Conservation (phyloP, 768 basidiomycete genomes). For the Pisolithus microcarpus region DNA sequence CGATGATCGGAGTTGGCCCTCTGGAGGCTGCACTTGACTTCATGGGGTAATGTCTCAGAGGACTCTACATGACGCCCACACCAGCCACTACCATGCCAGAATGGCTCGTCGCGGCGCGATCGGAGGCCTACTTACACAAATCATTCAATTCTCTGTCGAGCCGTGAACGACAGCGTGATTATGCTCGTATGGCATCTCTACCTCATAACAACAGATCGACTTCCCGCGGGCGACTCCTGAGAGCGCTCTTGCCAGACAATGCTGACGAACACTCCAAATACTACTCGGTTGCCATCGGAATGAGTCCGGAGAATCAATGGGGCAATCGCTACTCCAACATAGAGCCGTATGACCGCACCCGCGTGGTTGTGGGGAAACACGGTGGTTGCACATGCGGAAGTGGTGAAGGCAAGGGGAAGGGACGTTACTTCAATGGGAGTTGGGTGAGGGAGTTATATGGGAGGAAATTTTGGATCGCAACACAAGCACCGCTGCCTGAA, state of each 20-base stretch:
- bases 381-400: slow-evolving; percentile 9
- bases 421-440: slow-evolving; percentile 74
- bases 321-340: slow-evolving; percentile 71
- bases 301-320: slow-evolving; percentile 34
- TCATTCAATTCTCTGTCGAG: neutral
- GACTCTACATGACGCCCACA: neutral
- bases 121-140: neutral
- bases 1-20: too few species aligned
- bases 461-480: slow-evolving; percentile 76
- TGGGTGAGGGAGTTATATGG: slow-evolving; percentile 77
- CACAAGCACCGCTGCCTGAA: slow-evolving; percentile 69
- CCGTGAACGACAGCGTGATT: neutral
- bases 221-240: slow-evolving; percentile 2
- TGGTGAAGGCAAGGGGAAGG: slow-evolving; percentile 20
- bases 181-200: slow-evolving; percentile 9
- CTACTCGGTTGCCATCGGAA: slow-evolving; percentile 53
- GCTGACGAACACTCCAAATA: slow-evolving; percentile 27
- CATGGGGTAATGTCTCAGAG: too few species aligned
- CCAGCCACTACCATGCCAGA: neutral
- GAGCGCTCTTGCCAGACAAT: slow-evolving; percentile 2
- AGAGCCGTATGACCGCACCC: slow-evolving; percentile 75
- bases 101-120: neutral
- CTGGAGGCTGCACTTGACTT: too few species aligned
- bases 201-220: slow-evolving; percentile 4
- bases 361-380: slow-evolving; percentile 44